Evolutionary conservation across 2,329 filamentous ascomycete species (phyloP).

Genomic region (Rhynchosporium secalis): DNA sequence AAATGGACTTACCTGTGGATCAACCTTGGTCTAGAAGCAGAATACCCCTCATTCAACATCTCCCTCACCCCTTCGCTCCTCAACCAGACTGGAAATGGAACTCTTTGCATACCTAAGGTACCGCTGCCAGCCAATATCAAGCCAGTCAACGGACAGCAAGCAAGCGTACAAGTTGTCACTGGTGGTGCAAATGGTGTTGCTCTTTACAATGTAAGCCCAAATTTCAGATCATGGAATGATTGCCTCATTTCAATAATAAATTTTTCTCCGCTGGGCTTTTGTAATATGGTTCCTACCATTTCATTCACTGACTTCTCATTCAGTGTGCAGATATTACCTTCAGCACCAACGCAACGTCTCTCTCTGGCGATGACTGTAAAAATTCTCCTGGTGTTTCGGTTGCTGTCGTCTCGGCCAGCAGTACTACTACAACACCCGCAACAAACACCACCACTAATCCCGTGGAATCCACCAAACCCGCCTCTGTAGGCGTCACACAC

Average conservation of each 20-base stretch:
- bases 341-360: conserved; percentile 50
- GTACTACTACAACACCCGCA: neutral
- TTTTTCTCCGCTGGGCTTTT: no score
- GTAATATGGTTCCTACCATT: no score
- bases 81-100: conserved; percentile 60
- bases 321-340: conserved; percentile 76
- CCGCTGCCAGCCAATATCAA: conserved; percentile 52
- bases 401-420: conserved; percentile 7
- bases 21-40: conserved; percentile 52
- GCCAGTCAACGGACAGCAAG: conserved; percentile 60
- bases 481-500: neutral
- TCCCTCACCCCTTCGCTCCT: conserved; percentile 60
- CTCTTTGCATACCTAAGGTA: conserved; percentile 65
- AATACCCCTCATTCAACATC: conserved; percentile 66
- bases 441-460: neutral
- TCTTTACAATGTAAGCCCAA: conserved; percentile 61
- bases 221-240: no score
- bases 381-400: conserved; percentile 58
- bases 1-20: conserved; percentile 52
- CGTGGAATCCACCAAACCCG: neutral
- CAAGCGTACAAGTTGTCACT: conserved; percentile 69
- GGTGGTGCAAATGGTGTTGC: conserved; percentile 58
- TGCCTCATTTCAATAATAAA: no score
- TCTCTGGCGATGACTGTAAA: conserved; percentile 52
- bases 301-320: neutral